These are phyloP conservation scores for Entomortierella parvispora DNA, from an alignment of 192 early-diverging fungal genomes.

Conservation along the genomic window DNA sequence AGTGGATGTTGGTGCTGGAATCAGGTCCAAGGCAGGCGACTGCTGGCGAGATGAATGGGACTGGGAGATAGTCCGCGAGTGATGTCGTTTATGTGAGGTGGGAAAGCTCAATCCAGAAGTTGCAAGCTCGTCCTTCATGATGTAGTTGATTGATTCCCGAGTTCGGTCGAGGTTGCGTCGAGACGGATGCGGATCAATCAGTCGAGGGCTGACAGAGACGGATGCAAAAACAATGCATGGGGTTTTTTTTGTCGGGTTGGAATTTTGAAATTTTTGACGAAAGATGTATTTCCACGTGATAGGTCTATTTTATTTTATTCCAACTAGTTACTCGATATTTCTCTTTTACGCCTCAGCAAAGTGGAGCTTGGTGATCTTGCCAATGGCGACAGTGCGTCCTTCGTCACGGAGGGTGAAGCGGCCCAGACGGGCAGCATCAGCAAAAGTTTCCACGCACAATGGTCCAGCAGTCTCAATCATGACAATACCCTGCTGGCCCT, in stretches of 20 bases:
- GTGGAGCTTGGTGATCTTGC: constrained; percentile 78
- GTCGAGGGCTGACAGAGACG: too few species aligned
- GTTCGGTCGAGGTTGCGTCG: too few species aligned
- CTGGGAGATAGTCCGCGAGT: constrained; percentile 46
- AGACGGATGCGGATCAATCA: too few species aligned
- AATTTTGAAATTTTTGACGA: too few species aligned
- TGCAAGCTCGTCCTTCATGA: constrained; percentile 30
- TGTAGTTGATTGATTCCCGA: too few species aligned
- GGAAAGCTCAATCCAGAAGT: constrained; percentile 13
- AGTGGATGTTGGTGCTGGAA: constrained; percentile 28
- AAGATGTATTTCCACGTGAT: too few species aligned
- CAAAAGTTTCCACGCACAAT: constrained; percentile 87
- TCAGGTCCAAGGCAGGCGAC: constrained; percentile 38
- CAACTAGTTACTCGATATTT: too few species aligned
- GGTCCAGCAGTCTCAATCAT: constrained; percentile 76
- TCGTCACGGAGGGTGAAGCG: constrained; percentile 97
- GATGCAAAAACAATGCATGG: too few species aligned
- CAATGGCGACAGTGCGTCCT: constrained; percentile 89
- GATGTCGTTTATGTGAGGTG: constrained; percentile 35
- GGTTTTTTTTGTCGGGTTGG: too few species aligned
- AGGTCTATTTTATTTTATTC: too few species aligned
- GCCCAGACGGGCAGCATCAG: constrained; percentile 88
- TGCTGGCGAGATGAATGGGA: constrained; percentile 41
- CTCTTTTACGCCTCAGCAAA: background rate
- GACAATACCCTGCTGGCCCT: constrained; percentile 87